Evolutionary conservation across 2,329 filamentous ascomycete genomes (phyloP), one percentile per base, ranked within the genome.

Genomic region (Aaosphaeria pasadenensis): DNA sequence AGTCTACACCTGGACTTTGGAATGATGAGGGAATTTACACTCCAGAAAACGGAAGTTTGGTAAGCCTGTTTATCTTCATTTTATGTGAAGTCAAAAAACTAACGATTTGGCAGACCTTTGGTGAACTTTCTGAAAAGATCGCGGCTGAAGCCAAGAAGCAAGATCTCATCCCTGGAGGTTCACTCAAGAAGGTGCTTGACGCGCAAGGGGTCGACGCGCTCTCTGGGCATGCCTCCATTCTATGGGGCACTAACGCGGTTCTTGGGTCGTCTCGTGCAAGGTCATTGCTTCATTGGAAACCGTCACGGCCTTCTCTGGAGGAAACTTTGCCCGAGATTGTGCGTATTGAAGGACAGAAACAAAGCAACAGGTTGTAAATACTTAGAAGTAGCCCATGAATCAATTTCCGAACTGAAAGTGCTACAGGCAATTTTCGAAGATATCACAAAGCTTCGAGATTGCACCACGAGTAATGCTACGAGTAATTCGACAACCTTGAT

Each of bases 1-100:
- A 53, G 4, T 49, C 46, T 7, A 53, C 50, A 6, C 32, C 49
- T 1, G 29, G 11, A 2, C 35, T 56, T 0, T 88, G 86, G 75
- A 83, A 82, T 1, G 63, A 65, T 0, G 64, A 78, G 29, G 84
- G 74, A 7, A 88, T 88, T 50, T 88, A 82, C 70, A 81, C 89
- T 50, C 74, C 77, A 7, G 81, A 85, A 62, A 79, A 79, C 57
- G 84, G 81, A 3, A 67, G 76, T n/a, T 44, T 52, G 46, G 49
- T 52, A 44, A 43, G 47, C 24, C 39, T n/a, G 33, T 4, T 24
- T 9, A 36, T 36, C 33, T 36, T 36, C 9, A 36, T 36, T 4
- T 36, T 4, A 24, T 24, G 17, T 24, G 17, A 24, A 24, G 17
- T 24, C 2, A 24, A 24, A 36, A 36, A 36, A 36, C 33, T 36